Conservation (phyloP, 768 basidiomycete genomes). For the Hygrophorus pudorinus region DNA sequence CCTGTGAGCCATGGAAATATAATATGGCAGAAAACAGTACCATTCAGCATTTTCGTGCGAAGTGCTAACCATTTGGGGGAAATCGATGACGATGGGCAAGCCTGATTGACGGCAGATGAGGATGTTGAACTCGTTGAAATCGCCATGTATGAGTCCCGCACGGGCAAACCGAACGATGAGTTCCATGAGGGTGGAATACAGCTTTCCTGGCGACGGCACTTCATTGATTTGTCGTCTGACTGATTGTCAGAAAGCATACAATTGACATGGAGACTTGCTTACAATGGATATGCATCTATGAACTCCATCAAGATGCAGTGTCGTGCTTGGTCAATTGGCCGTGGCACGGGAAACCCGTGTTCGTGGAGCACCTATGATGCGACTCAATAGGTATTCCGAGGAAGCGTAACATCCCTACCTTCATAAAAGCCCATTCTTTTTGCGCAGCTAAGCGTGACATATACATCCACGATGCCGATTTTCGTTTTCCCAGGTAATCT, state of each 20-base stretch:
- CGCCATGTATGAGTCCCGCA: constrained; percentile 95
- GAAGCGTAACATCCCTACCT: constrained; percentile 37
- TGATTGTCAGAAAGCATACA: constrained; percentile 2
- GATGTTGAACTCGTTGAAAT: constrained; percentile 99
- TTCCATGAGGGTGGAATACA: constrained; percentile 92
- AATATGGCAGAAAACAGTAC: constrained; percentile 30
- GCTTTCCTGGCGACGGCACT: constrained; percentile 74
- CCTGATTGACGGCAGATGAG: constrained; percentile 68
- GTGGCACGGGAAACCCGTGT: constrained; percentile 88
- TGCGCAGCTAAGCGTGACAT: constrained; percentile 94
- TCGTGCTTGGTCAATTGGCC: constrained; percentile 87
- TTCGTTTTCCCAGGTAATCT: constrained; percentile 92
- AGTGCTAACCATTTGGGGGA: constrained; percentile 98
- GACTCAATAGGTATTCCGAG: background rate
- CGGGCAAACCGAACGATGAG: constrained; percentile 90
- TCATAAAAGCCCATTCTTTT: constrained; percentile 99
- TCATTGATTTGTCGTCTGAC: constrained; percentile 79
- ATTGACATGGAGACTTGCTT: constrained; percentile 19
- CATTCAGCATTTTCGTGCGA: constrained; percentile 96
- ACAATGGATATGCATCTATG: constrained; percentile 93
- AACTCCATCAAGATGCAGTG: constrained; percentile 97
- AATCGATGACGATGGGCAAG: constrained; percentile 91
- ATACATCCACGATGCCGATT: constrained; percentile 99
- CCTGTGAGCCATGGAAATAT: constrained; percentile 5
- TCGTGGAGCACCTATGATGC: constrained; percentile 70